Conservation (phyloP, 495 filamentous ascomycete genomes). For the Neurospora terricola region DNA sequence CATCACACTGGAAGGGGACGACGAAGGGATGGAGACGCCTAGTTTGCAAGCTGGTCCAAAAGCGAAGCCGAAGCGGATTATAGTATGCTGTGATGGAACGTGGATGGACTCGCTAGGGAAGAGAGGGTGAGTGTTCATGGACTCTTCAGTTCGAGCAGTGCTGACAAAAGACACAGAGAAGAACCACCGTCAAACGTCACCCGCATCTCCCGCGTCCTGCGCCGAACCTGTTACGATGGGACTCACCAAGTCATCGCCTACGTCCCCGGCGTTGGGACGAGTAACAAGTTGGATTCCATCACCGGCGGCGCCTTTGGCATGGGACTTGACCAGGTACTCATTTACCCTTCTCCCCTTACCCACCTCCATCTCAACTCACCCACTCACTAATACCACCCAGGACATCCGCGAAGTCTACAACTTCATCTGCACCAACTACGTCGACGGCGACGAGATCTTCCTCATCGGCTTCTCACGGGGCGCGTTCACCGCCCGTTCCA, state of each 20-base stretch:
- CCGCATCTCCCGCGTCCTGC: constrained; percentile 28
- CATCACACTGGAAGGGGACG: not conserved
- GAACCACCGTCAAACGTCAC: constrained; percentile 38
- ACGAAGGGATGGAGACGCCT: not conserved
- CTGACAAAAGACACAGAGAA: constrained; percentile 6
- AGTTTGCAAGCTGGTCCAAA: not conserved
- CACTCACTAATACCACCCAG: not conserved
- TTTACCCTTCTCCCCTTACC: not conserved
- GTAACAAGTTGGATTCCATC: constrained; percentile 32
- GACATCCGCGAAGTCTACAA: constrained; percentile 55
- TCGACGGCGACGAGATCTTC: constrained; percentile 53
- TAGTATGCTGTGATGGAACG: constrained; percentile 27
- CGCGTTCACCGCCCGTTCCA: constrained; percentile 56
- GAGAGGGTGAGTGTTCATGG: constrained; percentile 6
- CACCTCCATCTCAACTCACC: not conserved
- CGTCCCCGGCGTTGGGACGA: constrained; percentile 34
- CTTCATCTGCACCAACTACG: constrained; percentile 55
- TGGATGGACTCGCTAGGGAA: constrained; percentile 29
- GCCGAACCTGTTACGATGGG: constrained; percentile 21
- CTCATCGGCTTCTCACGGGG: constrained; percentile 62
- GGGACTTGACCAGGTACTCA: constrained; percentile 21
- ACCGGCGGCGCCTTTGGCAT: constrained; percentile 38
- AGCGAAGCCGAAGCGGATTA: constrained; percentile 16
- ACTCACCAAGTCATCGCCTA: constrained; percentile 36
- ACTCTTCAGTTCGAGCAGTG: too few relatives aligned